phyloP scores from a whole-genome alignment of 1,284 basidiomycete species.

The Apiotrichum domesticum region DNA sequence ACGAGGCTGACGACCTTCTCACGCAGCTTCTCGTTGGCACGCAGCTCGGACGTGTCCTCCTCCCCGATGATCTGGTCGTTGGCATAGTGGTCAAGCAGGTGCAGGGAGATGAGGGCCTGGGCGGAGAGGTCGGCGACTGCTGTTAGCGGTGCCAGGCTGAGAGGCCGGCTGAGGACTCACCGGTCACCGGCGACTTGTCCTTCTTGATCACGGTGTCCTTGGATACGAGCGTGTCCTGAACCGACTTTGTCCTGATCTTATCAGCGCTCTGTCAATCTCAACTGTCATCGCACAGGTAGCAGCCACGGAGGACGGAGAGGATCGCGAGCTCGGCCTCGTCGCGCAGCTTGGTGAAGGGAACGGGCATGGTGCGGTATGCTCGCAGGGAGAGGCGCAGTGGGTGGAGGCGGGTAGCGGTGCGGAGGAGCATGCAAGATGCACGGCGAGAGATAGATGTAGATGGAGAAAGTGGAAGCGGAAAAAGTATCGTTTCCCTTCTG shows the following conservation, averaged over 20 bases:
- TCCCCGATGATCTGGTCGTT: conserved; percentile 88
- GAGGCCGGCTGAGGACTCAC: conserved; percentile 46
- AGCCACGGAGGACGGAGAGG: conserved; percentile 84
- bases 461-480: not conserved
- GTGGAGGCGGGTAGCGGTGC: not conserved
- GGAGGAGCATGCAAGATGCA: not conserved
- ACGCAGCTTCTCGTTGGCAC: conserved; percentile 54
- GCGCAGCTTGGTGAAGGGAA: conserved; percentile 37
- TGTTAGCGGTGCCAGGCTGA: not conserved
- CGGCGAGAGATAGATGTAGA: not conserved
- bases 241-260: conserved; percentile 61
- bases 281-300: conserved; percentile 48
- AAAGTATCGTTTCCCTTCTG: too few relatives aligned
- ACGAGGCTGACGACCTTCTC: conserved; percentile 74
- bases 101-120: conserved; percentile 74
- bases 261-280: not conserved
- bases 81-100: conserved; percentile 75
- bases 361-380: conserved; percentile 8
- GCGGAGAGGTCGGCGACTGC: conserved; percentile 84
- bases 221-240: conserved; percentile 82
- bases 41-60: conserved; percentile 81
- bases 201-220: conserved; percentile 83
- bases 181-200: conserved; percentile 94
- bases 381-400: not conserved
- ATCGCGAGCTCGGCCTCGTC: conserved; percentile 60